Conservation (phyloP, 768 basidiomycete species). For the Termitomyces sp. region DNA sequence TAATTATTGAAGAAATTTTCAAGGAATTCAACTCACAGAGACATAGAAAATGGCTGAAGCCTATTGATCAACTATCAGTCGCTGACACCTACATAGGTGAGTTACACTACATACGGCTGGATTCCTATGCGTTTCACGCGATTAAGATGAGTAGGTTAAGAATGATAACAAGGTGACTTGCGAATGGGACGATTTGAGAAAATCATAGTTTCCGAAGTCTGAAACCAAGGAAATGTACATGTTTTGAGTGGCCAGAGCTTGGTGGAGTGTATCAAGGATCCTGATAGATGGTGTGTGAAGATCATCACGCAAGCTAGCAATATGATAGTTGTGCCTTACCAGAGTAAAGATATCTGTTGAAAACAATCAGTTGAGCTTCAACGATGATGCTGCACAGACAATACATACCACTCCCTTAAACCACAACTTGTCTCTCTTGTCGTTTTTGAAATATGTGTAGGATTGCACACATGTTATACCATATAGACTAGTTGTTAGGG, state of each 20-base stretch:
- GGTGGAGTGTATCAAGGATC: neutral
- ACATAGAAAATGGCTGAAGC: neutral
- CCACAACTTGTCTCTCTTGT: neutral
- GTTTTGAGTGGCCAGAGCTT: neutral
- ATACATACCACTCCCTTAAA: neutral
- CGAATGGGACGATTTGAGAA: neutral
- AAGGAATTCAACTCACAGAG: neutral
- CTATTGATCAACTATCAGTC: neutral
- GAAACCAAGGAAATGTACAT: neutral
- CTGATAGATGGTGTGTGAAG: neutral
- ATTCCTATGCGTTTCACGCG: neutral
- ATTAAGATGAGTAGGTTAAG: too few species aligned
- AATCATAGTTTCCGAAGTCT: neutral
- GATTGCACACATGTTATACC: neutral
- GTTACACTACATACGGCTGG: neutral
- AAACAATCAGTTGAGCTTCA: neutral
- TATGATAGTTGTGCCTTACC: neutral
- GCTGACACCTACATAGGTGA: neutral
- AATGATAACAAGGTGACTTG: neutral
- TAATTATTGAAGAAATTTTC: neutral
- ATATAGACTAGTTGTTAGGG: neutral
- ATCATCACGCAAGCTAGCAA: too few species aligned
- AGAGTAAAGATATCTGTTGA: neutral
- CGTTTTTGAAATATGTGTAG: neutral
- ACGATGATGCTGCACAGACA: neutral